These are phyloP conservation scores for Micractinium sp. DNA, from an alignment of 139 green algal species.

Conservation along the genomic window DNA sequence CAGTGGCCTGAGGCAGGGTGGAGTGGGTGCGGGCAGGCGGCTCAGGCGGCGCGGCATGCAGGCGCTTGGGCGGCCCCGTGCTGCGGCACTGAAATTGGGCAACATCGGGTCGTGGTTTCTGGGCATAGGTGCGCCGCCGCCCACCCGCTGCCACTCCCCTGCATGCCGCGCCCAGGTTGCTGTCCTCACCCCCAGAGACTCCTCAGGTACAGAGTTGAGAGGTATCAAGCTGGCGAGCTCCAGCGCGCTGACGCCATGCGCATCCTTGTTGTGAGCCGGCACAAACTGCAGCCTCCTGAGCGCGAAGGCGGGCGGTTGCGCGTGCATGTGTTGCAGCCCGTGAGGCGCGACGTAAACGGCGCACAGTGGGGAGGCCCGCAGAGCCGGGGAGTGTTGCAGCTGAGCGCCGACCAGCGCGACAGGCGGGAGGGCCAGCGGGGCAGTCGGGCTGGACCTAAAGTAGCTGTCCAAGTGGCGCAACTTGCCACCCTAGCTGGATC, in stretches of 20 bases:
- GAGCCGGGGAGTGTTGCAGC: too few species aligned
- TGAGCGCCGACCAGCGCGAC: too few species aligned
- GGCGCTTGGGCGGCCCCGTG: background rate
- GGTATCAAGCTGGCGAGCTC: constrained; percentile 57
- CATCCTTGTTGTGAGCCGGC: constrained; percentile 58
- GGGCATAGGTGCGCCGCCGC: background rate
- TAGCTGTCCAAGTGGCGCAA: too few species aligned
- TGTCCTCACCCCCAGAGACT: background rate
- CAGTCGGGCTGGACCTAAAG: too few species aligned
- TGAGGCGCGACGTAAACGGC: too few species aligned
- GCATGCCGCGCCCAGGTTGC: background rate
- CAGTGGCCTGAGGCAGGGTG: background rate
- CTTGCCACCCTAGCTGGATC: too few species aligned
- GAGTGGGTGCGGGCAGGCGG: background rate
- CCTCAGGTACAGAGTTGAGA: constrained; percentile 60
- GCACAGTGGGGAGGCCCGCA: too few species aligned
- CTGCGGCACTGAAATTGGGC: too few species aligned
- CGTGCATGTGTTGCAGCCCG: background rate
- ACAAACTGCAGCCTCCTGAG: constrained; percentile 72
- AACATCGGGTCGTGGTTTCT: too few species aligned
- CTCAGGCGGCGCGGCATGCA: background rate
- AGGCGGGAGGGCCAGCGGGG: too few species aligned
- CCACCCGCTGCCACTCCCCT: background rate
- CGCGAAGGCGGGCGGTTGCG: background rate
- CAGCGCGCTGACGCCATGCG: constrained; percentile 33